phyloP scores from a whole-genome alignment of 2,329 filamentous ascomycete genomes.

The Zalaria obscura region DNA sequence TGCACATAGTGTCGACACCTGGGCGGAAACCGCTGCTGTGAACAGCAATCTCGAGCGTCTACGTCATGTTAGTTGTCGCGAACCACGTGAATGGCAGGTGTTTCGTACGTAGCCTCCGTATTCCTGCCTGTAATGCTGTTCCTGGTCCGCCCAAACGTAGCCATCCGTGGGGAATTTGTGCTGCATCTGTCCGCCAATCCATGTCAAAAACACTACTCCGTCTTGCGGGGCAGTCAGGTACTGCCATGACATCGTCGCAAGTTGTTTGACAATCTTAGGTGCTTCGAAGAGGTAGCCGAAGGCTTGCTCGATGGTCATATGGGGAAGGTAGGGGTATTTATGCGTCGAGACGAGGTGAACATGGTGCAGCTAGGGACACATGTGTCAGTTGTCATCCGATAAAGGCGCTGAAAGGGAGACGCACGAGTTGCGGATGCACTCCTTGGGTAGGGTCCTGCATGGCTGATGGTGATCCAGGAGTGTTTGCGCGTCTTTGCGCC shows the following conservation, averaged over 20 bases:
- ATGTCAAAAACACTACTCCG: conserved; percentile 70
- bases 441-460: conserved; percentile 34
- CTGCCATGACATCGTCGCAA: conserved; percentile 83
- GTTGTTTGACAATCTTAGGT: conserved; percentile 71
- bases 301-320: conserved; percentile 60
- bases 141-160: conserved; percentile 75
- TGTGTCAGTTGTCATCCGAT: conserved; percentile 3
- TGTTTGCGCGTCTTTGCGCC: conserved; percentile 4
- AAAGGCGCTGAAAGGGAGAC: conserved; percentile 4
- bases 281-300: conserved; percentile 73
- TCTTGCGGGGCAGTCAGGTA: conserved; percentile 74
- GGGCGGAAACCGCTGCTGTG: conserved; percentile 70
- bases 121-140: conserved; percentile 64
- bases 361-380: conserved; percentile 54
- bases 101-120: conserved; percentile 47
- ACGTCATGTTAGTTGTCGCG: conserved; percentile 6
- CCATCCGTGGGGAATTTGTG: conserved; percentile 78
- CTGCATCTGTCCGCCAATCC: conserved; percentile 66
- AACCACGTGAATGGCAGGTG: conserved; percentile 5
- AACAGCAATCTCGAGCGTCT: conserved; percentile 82
- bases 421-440: conserved; percentile 30
- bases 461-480: neutral
- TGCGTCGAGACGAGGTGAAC: conserved; percentile 79
- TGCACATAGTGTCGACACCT: conserved; percentile 55
- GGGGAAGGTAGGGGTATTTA: conserved; percentile 60